Evolutionary conservation across 2,329 filamentous ascomycete genomes (phyloP).

Genomic region (Fusarium concolor): DNA sequence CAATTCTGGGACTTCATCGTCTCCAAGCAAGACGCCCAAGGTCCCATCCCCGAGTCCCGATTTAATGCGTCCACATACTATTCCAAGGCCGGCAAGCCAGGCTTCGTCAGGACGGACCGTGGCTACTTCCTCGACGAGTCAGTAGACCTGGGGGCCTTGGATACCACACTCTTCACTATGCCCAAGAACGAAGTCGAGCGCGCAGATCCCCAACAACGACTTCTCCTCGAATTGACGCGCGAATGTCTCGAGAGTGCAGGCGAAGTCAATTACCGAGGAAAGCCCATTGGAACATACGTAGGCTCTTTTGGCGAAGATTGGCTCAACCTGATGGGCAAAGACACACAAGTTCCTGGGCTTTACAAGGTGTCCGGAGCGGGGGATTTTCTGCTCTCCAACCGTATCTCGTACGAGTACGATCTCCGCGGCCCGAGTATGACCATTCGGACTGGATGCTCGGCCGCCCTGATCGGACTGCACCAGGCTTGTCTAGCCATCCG

Average conservation of each 20-base stretch:
- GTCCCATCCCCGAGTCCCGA: constrained; percentile 34
- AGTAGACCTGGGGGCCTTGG: constrained; percentile 44
- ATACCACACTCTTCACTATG: constrained; percentile 47
- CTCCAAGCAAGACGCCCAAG: constrained; percentile 36
- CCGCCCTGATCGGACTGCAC: constrained; percentile 48
- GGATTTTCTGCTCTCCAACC: constrained; percentile 48
- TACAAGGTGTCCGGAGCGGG: constrained; percentile 41
- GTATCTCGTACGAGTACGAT: constrained; percentile 53
- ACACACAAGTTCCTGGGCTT: constrained; percentile 31
- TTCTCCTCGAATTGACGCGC: constrained; percentile 51
- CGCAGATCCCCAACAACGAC: constrained; percentile 53
- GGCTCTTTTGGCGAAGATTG: constrained; percentile 52
- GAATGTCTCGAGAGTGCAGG: constrained; percentile 54
- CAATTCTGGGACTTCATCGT: constrained; percentile 46
- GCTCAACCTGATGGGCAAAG: constrained; percentile 42
- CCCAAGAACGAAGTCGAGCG: constrained; percentile 46
- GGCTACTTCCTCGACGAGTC: constrained; percentile 49
- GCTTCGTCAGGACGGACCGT: constrained; percentile 35
- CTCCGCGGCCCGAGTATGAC: constrained; percentile 60
- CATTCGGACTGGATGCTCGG: constrained; percentile 53
- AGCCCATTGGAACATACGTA: constrained; percentile 50
- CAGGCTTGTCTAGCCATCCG: constrained; percentile 48
- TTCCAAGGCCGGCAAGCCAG: constrained; percentile 27
- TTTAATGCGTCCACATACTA: constrained; percentile 40
- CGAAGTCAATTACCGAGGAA: constrained; percentile 45